phyloP scores from a whole-genome alignment of 805 yeast species.

The Yamadazyma ubonensis region DNA sequence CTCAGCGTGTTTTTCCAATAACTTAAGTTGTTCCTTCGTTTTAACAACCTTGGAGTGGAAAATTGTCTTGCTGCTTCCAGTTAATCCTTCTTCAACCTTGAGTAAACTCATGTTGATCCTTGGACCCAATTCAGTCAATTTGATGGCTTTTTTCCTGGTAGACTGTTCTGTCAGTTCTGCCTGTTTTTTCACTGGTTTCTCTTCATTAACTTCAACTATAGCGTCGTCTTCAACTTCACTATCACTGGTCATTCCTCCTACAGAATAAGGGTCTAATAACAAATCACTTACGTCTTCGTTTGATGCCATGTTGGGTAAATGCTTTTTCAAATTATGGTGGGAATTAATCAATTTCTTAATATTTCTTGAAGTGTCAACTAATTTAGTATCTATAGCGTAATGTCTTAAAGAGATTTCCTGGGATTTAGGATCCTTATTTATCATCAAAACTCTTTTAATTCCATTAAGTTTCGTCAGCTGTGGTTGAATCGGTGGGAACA shows the following conservation, averaged over 20 bases:
- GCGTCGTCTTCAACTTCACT: constrained; percentile 93
- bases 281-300: constrained; percentile 79
- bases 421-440: constrained; percentile 68
- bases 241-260: constrained; percentile 81
- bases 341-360: constrained; percentile 68
- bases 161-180: constrained; percentile 20
- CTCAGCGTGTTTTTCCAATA: constrained; percentile 67
- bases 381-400: constrained; percentile 80
- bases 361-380: constrained; percentile 73
- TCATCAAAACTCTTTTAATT: constrained; percentile 81
- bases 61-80: constrained; percentile 83
- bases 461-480: constrained; percentile 69
- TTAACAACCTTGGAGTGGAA: constrained; percentile 75
- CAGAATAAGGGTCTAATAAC: constrained; percentile 78
- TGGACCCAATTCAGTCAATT: constrained; percentile 91
- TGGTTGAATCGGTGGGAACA: constrained; percentile 94
- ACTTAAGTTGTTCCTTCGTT: constrained; percentile 55
- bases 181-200: constrained; percentile 22
- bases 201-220: constrained; percentile 57
- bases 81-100: constrained; percentile 85
- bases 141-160: constrained; percentile 76
- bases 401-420: constrained; percentile 85
- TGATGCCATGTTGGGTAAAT: constrained; percentile 66
- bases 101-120: constrained; percentile 70
- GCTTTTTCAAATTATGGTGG: constrained; percentile 57